Conservation (phyloP, 345 rosid genomes). For the Euphorbia pulcherrima region DNA sequence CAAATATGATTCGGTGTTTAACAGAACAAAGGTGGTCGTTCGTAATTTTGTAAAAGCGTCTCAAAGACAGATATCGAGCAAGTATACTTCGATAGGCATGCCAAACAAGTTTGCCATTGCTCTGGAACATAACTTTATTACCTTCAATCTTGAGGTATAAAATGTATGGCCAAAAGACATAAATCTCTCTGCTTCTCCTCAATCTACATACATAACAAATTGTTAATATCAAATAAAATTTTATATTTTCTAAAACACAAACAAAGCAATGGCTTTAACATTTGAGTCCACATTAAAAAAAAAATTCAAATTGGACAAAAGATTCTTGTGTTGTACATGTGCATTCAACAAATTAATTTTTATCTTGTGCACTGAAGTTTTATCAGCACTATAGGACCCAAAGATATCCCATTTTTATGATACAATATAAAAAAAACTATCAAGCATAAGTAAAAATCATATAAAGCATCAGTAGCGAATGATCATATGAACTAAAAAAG, state of each 20-base stretch:
- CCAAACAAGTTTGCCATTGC: background rate
- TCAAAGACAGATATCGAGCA: background rate
- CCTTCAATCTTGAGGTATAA: constrained; percentile 1
- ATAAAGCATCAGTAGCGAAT: background rate
- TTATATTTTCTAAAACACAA: too few species aligned
- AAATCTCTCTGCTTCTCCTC: too few species aligned
- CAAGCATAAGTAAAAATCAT: too few species aligned
- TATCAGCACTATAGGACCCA: too few species aligned
- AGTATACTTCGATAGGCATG: background rate
- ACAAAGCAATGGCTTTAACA: too few species aligned
- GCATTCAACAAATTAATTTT: background rate
- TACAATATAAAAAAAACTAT: background rate
- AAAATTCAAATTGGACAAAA: too few species aligned
- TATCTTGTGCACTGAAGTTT: background rate
- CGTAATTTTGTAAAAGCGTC: background rate
- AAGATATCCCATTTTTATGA: background rate
- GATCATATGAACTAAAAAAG: background rate
- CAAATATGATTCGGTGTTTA: too few species aligned
- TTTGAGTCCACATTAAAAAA: too few species aligned
- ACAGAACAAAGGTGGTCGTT: background rate
- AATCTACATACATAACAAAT: too few species aligned
- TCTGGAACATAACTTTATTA: too few species aligned
- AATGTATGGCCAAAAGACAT: too few species aligned
- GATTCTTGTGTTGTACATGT: background rate
- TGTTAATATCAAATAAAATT: too few species aligned